These are phyloP conservation scores for Tagetes patula DNA, from an alignment of 129 eudicot genomes.

Conservation along the genomic window DNA sequence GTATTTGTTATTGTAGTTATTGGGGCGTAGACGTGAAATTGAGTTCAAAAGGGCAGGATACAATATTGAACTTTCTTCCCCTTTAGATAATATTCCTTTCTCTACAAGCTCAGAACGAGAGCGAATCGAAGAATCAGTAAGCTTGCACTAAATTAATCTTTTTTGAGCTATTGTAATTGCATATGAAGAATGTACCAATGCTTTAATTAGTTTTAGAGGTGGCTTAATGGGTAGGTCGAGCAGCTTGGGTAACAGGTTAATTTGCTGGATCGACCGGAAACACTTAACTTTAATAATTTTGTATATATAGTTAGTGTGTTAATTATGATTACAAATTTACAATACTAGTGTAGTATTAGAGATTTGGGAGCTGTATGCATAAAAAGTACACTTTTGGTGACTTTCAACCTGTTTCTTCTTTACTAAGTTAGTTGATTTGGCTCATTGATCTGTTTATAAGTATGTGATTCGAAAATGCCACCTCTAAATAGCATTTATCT, in stretches of 20 bases:
- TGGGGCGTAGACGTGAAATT: slow-evolving; percentile 90
- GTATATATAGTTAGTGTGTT: not conserved
- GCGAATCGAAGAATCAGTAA: slow-evolving; percentile 84
- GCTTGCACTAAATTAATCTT: slow-evolving; percentile 17
- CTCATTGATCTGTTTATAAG: not conserved
- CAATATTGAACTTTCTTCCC: slow-evolving; percentile 70
- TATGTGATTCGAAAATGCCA: not conserved
- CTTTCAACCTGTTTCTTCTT: not conserved
- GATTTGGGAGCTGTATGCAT: not conserved
- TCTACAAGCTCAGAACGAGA: slow-evolving; percentile 75
- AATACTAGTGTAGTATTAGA: not conserved
- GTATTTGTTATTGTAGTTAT: slow-evolving; percentile 46
- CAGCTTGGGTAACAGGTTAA: not conserved
- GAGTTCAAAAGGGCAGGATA: slow-evolving; percentile 85
- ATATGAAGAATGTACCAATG: slow-evolving; percentile 1
- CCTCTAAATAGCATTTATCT: slow-evolving; percentile 1
- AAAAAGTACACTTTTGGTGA: not conserved
- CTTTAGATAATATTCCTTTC: slow-evolving; percentile 80
- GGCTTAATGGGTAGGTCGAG: not conserved
- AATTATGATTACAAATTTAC: not conserved
- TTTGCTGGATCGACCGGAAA: not conserved
- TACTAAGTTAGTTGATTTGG: not conserved
- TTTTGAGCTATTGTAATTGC: slow-evolving; percentile 7
- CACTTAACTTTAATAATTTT: not conserved
- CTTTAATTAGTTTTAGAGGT: not conserved